These are phyloP conservation scores for Plantago lanceolata DNA, from an alignment of 305 asterid species.

Conservation along the genomic window DNA sequence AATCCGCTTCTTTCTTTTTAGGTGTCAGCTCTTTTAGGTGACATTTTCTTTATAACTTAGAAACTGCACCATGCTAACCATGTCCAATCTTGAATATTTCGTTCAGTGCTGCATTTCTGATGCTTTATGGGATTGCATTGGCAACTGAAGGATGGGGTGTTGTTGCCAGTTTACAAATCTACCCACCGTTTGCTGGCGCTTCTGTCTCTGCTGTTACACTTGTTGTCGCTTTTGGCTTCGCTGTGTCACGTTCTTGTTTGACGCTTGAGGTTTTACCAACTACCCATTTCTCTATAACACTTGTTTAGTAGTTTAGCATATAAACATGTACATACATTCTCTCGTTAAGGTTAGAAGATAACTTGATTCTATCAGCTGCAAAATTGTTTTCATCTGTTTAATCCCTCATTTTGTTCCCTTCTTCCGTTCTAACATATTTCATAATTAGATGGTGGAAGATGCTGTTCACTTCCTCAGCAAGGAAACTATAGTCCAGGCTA, in stretches of 20 bases:
- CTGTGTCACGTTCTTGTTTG: constrained; percentile 96
- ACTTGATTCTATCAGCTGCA: constrained; percentile 16
- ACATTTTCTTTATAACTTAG: constrained; percentile 9
- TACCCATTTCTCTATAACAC: constrained; percentile 25
- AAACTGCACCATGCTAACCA: constrained; percentile 21
- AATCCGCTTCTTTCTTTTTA: background rate
- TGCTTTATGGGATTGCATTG: constrained; percentile 93
- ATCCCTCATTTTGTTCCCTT: constrained; percentile 12
- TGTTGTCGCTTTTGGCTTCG: constrained; percentile 97
- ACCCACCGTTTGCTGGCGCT: constrained; percentile 99
- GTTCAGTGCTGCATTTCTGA: constrained; percentile 89
- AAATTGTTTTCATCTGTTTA: background rate
- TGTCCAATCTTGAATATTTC: constrained; percentile 23
- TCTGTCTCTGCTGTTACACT: constrained; percentile 97
- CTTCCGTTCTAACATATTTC: constrained; percentile 24
- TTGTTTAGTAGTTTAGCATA: constrained; percentile 8
- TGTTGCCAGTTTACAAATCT: constrained; percentile 93
- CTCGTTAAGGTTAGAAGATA: constrained; percentile 15
- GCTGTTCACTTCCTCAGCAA: constrained; percentile 98
- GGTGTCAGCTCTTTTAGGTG: too few relatives aligned
- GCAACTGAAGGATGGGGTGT: constrained; percentile 99
- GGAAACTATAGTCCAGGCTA: constrained; percentile 93
- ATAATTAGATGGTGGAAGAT: constrained; percentile 90
- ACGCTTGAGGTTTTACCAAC: constrained; percentile 79
- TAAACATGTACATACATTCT: constrained; percentile 1